Conservation (phyloP, 176 grass and related monocot species). For the Lolium multiflorum region DNA sequence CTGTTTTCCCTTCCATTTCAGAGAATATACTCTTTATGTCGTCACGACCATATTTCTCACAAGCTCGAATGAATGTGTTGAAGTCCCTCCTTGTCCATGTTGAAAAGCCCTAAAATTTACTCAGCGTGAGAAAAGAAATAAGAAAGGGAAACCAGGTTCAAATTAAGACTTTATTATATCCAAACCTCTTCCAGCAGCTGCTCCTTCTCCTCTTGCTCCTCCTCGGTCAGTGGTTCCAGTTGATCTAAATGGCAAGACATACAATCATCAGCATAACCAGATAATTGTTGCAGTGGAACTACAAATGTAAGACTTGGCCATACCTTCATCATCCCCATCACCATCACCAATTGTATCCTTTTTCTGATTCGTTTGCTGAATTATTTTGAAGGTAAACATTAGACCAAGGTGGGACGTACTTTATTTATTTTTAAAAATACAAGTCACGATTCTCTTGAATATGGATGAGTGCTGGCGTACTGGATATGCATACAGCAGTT, state of each 20-base stretch:
- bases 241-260: slow-evolving; percentile 50
- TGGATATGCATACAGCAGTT: slow-evolving; percentile 13
- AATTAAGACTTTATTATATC: slow-evolving; percentile 12
- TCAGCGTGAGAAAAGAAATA: slow-evolving; percentile 28
- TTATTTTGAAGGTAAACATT: slow-evolving; percentile 25
- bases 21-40: slow-evolving; percentile 76
- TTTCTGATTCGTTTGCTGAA: slow-evolving; percentile 75
- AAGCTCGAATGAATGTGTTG: slow-evolving; percentile 81
- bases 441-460: background rate
- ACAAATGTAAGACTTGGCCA: slow-evolving; percentile 30
- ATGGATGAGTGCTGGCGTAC: background rate
- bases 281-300: background rate
- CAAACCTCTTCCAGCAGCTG: slow-evolving; percentile 66
- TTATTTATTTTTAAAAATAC: background rate
- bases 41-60: slow-evolving; percentile 82
- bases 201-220: slow-evolving; percentile 80
- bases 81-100: slow-evolving; percentile 88
- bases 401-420: slow-evolving; percentile 31
- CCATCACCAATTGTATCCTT: slow-evolving; percentile 85
- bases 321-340: slow-evolving; percentile 80
- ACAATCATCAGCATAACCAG: slow-evolving; percentile 21
- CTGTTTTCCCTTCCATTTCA: slow-evolving; percentile 83
- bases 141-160: slow-evolving; percentile 10
- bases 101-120: slow-evolving; percentile 64
- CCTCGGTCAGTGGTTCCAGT: slow-evolving; percentile 54